Percentiles rank a stretch among this genome's conserved stretches.
Evolutionary conservation across 1,139 yeast species (phyloP).

Genomic region (Lodderomyces pseudojiufengensis): DNA sequence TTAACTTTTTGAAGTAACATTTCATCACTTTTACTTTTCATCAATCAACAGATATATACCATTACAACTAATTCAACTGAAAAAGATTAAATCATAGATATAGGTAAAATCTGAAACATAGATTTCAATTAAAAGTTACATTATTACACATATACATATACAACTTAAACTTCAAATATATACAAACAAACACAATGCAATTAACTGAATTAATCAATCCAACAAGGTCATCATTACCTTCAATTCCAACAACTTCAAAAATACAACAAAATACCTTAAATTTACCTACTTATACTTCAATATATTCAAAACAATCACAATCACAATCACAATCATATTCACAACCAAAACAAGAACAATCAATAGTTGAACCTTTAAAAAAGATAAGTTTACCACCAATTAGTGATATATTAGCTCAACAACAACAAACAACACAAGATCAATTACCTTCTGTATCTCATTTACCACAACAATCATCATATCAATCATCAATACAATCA

Average conservation of each 20-base stretch:
- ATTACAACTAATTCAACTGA: too few species aligned
- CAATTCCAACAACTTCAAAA: slow-evolving; percentile 1
- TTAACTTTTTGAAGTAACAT: too few species aligned
- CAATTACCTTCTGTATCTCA: slow-evolving; percentile 4
- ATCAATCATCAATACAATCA: slow-evolving; percentile 4
- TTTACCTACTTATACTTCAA: background rate
- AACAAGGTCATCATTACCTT: slow-evolving; percentile 5
- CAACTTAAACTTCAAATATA: too few species aligned
- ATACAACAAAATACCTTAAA: background rate
- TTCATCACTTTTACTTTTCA: too few species aligned
- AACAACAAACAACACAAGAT: slow-evolving; percentile 4
- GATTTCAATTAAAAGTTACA: too few species aligned
- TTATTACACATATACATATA: too few species aligned
- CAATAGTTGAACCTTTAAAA: background rate
- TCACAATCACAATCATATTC: background rate
- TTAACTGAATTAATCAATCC: slow-evolving; percentile 3
- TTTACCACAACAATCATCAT: background rate
- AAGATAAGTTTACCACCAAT: slow-evolving; percentile 35
- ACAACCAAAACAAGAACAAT: background rate
- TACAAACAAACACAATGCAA: slow-evolving; percentile 4
- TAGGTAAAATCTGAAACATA: too few species aligned
- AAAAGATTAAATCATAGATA: too few species aligned
- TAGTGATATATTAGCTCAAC: slow-evolving; percentile 25
- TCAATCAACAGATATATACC: too few species aligned
- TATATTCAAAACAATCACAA: background rate